phyloP scores from a whole-genome alignment of 2,329 filamentous ascomycete species.

The Fusarium begoniae region DNA sequence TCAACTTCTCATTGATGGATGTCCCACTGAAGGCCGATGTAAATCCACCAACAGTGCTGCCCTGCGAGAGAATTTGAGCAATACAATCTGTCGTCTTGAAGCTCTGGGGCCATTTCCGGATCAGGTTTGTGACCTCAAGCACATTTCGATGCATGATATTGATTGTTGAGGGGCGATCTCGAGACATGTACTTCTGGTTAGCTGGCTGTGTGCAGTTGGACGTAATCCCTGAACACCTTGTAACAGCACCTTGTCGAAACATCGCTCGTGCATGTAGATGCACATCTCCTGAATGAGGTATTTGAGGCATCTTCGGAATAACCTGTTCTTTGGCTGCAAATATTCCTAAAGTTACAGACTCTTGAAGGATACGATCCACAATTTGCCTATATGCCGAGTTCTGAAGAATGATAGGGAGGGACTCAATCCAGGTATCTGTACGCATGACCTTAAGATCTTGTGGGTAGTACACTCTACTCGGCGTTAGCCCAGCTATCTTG shows the following conservation, averaged over 20 bases:
- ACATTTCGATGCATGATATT: conserved; percentile 38
- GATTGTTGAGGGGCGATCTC: conserved; percentile 30
- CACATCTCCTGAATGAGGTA: conserved; percentile 19
- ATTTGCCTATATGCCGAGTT: conserved; percentile 48
- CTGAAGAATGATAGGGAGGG: conserved; percentile 46
- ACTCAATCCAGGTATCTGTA: conserved; percentile 44
- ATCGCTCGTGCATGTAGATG: conserved; percentile 31
- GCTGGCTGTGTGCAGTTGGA: conserved; percentile 1
- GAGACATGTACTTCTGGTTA: conserved; percentile 21
- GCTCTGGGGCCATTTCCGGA: conserved; percentile 26
- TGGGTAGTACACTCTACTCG: conserved; percentile 51
- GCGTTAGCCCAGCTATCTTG: conserved; percentile 40
- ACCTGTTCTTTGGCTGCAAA: conserved; percentile 35
- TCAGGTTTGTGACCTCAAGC: conserved; percentile 29
- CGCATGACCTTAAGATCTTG: conserved; percentile 46
- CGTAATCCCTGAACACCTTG: conserved; percentile 15
- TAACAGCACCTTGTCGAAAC: conserved; percentile 28
- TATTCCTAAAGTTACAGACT: conserved; percentile 41
- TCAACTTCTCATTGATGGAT: conserved; percentile 33
- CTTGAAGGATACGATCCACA: conserved; percentile 43
- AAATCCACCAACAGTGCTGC: conserved; percentile 33
- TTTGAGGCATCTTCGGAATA: not conserved
- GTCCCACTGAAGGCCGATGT: conserved; percentile 12
- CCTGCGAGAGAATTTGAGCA: conserved; percentile 23
- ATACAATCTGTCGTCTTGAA: conserved; percentile 30